These are phyloP conservation scores for Mycena galopus DNA, from an alignment of 768 basidiomycete genomes.

Conservation along the genomic window DNA sequence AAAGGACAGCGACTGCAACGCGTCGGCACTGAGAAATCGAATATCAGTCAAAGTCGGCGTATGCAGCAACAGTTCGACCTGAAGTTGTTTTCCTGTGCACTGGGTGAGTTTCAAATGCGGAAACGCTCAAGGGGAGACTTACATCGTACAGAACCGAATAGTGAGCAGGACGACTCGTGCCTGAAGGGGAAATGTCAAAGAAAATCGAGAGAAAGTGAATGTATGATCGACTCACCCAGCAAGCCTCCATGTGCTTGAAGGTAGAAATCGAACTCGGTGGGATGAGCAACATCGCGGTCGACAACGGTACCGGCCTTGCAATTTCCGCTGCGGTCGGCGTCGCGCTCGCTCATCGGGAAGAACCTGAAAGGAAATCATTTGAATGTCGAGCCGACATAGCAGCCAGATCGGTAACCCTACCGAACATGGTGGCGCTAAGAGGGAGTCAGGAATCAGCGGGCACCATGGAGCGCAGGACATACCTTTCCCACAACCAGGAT, in stretches of 20 bases:
- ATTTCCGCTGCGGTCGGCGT: slow-evolving; percentile 67
- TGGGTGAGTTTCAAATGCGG: not conserved
- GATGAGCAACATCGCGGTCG: slow-evolving; percentile 65
- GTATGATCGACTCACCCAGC: not conserved
- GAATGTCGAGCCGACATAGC: not conserved
- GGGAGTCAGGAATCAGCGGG: not conserved
- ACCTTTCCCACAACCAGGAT: slow-evolving; percentile 55
- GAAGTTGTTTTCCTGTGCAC: slow-evolving; percentile 59
- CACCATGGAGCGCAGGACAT: not conserved
- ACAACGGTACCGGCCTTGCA: slow-evolving; percentile 71
- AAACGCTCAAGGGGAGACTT: not conserved
- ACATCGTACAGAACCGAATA: slow-evolving; percentile 48
- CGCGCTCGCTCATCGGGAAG: slow-evolving; percentile 59
- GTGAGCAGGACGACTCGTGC: slow-evolving; percentile 54
- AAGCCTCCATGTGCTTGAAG: slow-evolving; percentile 39
- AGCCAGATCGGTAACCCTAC: slow-evolving; percentile 31
- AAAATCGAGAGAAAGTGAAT: not conserved
- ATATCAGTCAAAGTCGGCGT: too few relatives aligned
- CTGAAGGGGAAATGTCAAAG: slow-evolving; percentile 57
- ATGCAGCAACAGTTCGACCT: too few relatives aligned
- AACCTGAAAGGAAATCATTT: slow-evolving; percentile 50
- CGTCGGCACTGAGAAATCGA: slow-evolving; percentile 72
- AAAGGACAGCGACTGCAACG: slow-evolving; percentile 75
- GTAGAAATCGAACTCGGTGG: slow-evolving; percentile 72
- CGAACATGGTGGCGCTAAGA: slow-evolving; percentile 61